Conservation (phyloP, 495 filamentous ascomycete genomes). For the Beverwykella pulmonaria region DNA sequence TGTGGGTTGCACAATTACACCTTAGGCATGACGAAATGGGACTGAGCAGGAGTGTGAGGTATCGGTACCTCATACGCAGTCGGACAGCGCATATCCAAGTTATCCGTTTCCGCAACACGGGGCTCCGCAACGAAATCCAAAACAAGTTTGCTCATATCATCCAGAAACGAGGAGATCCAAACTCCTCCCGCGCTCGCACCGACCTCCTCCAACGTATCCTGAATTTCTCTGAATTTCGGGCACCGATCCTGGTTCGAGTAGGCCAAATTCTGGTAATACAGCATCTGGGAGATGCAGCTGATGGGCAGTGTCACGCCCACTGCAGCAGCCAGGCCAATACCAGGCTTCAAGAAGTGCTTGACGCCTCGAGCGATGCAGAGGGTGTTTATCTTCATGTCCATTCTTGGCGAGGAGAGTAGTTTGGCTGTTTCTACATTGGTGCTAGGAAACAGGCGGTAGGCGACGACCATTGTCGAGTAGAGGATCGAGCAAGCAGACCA, state of each 20-base stretch:
- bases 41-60: not conserved
- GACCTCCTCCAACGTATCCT: not conserved
- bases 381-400: slow-evolving; percentile 8
- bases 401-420: not conserved
- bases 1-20: not conserved
- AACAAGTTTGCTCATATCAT: not conserved
- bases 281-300: not conserved
- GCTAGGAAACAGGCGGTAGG: not conserved
- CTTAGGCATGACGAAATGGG: not conserved
- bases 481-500: slow-evolving; percentile 16
- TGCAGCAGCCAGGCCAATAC: slow-evolving; percentile 7
- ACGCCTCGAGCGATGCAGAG: slow-evolving; percentile 3
- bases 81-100: not conserved
- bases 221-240: not conserved
- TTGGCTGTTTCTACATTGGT: not conserved
- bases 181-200: not conserved
- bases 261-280: not conserved
- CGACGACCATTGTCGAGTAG: not conserved
- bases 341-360: slow-evolving; percentile 10
- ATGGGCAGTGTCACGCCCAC: not conserved
- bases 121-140: not conserved
- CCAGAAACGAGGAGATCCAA: not conserved
- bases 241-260: not conserved
- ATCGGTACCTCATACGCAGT: not conserved
- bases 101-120: not conserved